Evolutionary conservation across 1,139 yeast genomes (phyloP).

Genomic region (Magnusiomyces sp.): DNA sequence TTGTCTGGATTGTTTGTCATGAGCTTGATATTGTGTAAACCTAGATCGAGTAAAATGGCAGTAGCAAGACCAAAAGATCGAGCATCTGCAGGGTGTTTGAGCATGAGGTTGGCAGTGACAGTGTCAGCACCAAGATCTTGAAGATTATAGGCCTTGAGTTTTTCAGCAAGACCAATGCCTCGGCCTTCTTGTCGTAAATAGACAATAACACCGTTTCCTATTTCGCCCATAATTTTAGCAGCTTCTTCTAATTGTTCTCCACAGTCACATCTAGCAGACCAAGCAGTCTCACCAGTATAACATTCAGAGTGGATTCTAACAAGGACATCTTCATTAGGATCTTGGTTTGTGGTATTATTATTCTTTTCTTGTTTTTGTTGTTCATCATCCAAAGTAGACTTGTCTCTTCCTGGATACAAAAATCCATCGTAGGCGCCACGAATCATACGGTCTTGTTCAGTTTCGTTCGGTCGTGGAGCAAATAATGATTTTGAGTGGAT

Average conservation of each 20-base stretch:
- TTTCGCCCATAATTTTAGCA: constrained; percentile 79
- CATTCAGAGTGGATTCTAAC: constrained; percentile 94
- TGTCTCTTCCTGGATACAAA: constrained; percentile 71
- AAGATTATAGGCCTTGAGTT: constrained; percentile 89
- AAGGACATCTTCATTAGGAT: constrained; percentile 35
- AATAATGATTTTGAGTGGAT: constrained; percentile 71
- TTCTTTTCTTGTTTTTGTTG: background rate
- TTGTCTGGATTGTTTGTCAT: constrained; percentile 96
- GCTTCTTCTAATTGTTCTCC: constrained; percentile 99
- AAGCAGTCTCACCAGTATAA: constrained; percentile 97
- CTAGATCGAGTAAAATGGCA: constrained; percentile 80
- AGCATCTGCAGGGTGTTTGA: constrained; percentile 96
- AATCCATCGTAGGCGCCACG: constrained; percentile 94
- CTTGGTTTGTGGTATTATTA: background rate
- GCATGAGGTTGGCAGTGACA: constrained; percentile 85
- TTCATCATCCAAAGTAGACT: constrained; percentile 36
- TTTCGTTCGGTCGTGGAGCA: constrained; percentile 52
- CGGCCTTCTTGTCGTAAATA: constrained; percentile 97
- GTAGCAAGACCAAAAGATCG: constrained; percentile 90
- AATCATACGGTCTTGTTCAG: constrained; percentile 91
- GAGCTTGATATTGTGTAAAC: constrained; percentile 60
- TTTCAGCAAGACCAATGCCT: constrained; percentile 95
- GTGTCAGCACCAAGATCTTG: constrained; percentile 99
- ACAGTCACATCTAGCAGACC: constrained; percentile 98
- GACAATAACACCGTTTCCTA: constrained; percentile 89